Base-by-base conservation (phyloP, 306 rosid species). In the Lathyrus oleraceus region DNA sequence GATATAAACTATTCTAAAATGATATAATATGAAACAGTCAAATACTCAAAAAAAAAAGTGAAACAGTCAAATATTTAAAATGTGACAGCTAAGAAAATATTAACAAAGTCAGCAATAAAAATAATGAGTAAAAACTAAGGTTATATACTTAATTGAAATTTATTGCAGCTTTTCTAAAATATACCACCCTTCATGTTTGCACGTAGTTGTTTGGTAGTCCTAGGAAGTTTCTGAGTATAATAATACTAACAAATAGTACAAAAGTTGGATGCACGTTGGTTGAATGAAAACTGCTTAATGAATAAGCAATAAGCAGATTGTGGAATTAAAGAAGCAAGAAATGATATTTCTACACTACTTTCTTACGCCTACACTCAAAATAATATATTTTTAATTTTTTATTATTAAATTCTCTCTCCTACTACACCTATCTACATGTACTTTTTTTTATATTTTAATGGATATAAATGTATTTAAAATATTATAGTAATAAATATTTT, bases 181-280 rank as follows among this genome's bases (percentile, higher is more conserved):
- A 30, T 32, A 58, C 23, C 21, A 21, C 21, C 13, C 42, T 30
- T 58, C 64, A 58, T 40, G 64, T 58, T 58, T 58, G 42, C 40
- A 58, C 64, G 25, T 53, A 4, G 64, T 58, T 58, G 64, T 30
- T 58, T 58, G 5, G 40, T 20, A 28, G 11, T 20, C 13, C 42
- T 43, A 48, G 8, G 19, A 70, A 57, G 54, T 23, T 70, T 70
- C 28, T 70, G 25, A 39, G 5, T 0, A 39, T n/a, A 54, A 39
- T 23, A 54, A 11, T 54, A 7, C 9, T 1, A 54, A 51, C 4
- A 51, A 51, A 47, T n/a, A 12, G 9, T 23, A 40, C 54, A 57
- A 42, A 58, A 25, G 30, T 56, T 57, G 66, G 58, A 3, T 43
- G 30, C 67, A 70, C 23, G 54, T 40, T 69, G 74, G 54, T 40